Conservation (phyloP, 495 filamentous ascomycete species). For the Penicillium riverlandense region DNA sequence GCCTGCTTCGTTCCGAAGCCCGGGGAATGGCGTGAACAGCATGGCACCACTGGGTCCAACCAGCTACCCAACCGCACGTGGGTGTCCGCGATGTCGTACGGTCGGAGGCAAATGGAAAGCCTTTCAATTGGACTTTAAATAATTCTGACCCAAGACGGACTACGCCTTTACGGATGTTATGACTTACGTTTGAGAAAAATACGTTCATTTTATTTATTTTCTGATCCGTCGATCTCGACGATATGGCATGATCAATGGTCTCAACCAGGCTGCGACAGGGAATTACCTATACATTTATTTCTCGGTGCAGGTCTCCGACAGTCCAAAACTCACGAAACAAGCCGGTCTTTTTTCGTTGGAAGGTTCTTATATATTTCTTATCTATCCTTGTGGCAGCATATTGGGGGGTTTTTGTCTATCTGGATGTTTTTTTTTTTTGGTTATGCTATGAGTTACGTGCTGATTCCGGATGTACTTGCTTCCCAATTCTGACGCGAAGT, state of each 20-base stretch:
- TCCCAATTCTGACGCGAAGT: conserved; percentile 6
- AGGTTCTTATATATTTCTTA: not conserved
- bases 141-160: conserved; percentile 9
- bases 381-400: conserved; percentile 7
- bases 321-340: not conserved
- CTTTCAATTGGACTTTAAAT: conserved; percentile 48
- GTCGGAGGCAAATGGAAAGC: conserved; percentile 47
- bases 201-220: conserved; percentile 9
- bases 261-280: no score
- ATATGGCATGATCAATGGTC: no score
- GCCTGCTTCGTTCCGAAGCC: conserved; percentile 27
- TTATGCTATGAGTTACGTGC: conserved; percentile 8
- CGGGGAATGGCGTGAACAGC: conserved; percentile 28
- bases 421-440: not conserved
- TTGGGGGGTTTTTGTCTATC: conserved; percentile 3
- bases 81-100: conserved; percentile 45
- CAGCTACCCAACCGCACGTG: conserved; percentile 33
- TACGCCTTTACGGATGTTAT: conserved; percentile 33
- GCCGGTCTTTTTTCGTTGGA: not conserved
- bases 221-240: not conserved
- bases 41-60: conserved; percentile 25
- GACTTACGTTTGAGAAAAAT: conserved; percentile 28
- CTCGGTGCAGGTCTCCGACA: not conserved
- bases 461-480: conserved; percentile 1
- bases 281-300: no score